These are phyloP conservation scores for Lactarius vividus DNA, from an alignment of 768 basidiomycete species.

Conservation along the genomic window DNA sequence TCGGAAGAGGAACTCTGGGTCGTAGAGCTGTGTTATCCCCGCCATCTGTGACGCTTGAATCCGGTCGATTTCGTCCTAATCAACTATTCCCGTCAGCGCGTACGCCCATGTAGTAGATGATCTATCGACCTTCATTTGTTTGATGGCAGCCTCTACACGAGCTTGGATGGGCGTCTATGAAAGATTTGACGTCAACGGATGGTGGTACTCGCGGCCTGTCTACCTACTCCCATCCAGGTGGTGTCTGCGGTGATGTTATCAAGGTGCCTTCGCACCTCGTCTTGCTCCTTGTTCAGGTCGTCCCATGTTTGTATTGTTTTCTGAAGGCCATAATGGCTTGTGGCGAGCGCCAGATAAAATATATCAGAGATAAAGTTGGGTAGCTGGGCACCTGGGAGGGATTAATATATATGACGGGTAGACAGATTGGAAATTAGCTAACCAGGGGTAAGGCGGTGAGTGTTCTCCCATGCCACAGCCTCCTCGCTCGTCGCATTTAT, in stretches of 20 bases:
- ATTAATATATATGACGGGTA: slow-evolving; percentile 29
- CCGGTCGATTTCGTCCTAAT: slow-evolving; percentile 67
- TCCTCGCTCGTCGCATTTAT: slow-evolving; percentile 92
- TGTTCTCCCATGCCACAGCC: slow-evolving; percentile 65
- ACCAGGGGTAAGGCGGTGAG: slow-evolving; percentile 48
- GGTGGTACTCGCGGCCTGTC: background rate
- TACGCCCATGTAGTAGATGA: background rate
- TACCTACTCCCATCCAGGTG: slow-evolving; percentile 78
- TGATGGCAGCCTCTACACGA: slow-evolving; percentile 74
- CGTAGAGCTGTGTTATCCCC: slow-evolving; percentile 80
- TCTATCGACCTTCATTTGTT: slow-evolving; percentile 54
- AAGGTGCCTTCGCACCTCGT: slow-evolving; percentile 73
- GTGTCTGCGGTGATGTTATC: slow-evolving; percentile 73
- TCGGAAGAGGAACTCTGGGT: slow-evolving; percentile 78
- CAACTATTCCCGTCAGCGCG: slow-evolving; percentile 1
- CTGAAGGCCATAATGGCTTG: slow-evolving; percentile 86
- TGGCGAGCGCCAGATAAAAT: slow-evolving; percentile 85
- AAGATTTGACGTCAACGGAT: slow-evolving; percentile 8
- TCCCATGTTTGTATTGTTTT: slow-evolving; percentile 76
- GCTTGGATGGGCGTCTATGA: slow-evolving; percentile 66
- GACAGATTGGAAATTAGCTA: slow-evolving; percentile 7
- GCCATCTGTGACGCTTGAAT: slow-evolving; percentile 72
- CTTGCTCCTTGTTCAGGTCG: slow-evolving; percentile 68
- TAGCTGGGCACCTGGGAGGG: slow-evolving; percentile 40
- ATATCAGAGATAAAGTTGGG: slow-evolving; percentile 95